These are phyloP conservation scores for Venturia pyrina DNA, from an alignment of 2,329 filamentous ascomycete genomes.

Conservation along the genomic window DNA sequence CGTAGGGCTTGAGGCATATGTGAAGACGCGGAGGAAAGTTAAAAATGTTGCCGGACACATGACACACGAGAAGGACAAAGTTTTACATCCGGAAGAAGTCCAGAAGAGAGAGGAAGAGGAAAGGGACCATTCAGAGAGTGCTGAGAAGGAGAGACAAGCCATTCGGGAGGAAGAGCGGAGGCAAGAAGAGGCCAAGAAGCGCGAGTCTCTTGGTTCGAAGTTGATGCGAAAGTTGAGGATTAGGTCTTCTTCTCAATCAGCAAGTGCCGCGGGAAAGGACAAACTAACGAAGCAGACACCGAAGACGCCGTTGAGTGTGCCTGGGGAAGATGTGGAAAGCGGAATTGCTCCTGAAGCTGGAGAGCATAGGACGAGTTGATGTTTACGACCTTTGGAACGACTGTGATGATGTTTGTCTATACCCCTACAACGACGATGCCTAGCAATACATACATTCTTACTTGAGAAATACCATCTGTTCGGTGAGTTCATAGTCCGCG, in stretches of 20 bases:
- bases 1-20: conserved; percentile 71
- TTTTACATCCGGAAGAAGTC: conserved; percentile 52
- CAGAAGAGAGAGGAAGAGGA: conserved; percentile 20
- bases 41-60: conserved; percentile 45
- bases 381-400: background rate
- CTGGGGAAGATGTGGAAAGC: conserved; percentile 4
- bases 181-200: background rate
- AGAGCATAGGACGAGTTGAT: background rate
- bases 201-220: conserved; percentile 1
- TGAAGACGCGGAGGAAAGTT: conserved; percentile 56
- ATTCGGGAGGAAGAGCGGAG: background rate
- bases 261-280: background rate
- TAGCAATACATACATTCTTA: background rate
- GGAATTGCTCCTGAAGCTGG: background rate
- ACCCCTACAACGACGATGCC: background rate
- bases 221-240: background rate
- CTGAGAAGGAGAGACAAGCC: background rate
- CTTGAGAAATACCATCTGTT: background rate
- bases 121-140: background rate
- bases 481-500: too few species aligned
- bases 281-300: background rate
- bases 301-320: background rate
- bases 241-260: background rate
- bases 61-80: conserved; percentile 45
- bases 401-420: background rate